phyloP scores from a whole-genome alignment of 176 grass and related monocot species.

The Zoysia japonica region DNA sequence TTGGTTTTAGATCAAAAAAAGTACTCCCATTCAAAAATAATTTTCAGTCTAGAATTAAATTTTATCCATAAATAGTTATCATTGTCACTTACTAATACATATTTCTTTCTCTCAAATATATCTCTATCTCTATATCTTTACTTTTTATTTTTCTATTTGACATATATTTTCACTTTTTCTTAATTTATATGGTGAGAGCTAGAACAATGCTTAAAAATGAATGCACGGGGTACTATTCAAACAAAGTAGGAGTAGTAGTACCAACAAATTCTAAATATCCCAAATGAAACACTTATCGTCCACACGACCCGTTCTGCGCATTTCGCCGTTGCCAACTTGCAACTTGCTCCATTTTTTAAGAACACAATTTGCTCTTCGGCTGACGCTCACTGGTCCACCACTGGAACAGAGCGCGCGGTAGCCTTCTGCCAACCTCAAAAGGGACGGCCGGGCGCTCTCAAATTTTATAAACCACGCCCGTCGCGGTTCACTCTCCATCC shows the following conservation, averaged over 20 bases:
- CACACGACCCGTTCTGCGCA: not conserved
- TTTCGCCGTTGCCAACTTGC: not conserved
- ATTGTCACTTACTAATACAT: too few species aligned
- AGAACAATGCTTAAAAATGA: too few species aligned
- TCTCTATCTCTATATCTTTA: too few species aligned
- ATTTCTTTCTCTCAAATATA: too few species aligned
- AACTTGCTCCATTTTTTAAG: not conserved
- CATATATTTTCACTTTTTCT: too few species aligned
- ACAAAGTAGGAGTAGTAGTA: too few species aligned
- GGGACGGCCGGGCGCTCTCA: conserved; percentile 34
- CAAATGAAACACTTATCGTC: not conserved
- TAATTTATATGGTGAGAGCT: too few species aligned
- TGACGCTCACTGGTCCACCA: not conserved
- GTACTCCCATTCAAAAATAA: too few species aligned
- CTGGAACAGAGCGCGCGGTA: not conserved
- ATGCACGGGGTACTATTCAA: too few species aligned
- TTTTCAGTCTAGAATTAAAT: too few species aligned
- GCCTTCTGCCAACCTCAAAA: conserved; percentile 38
- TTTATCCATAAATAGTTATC: too few species aligned
- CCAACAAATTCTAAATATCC: not conserved
- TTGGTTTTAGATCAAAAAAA: not conserved
- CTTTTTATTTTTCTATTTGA: too few species aligned
- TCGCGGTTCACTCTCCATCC: not conserved
- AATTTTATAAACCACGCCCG: conserved; percentile 17
- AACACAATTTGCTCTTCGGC: conserved; percentile 6